Evolutionary conservation across 805 yeast species (phyloP).

Genomic region (Teunomyces panamensis): DNA sequence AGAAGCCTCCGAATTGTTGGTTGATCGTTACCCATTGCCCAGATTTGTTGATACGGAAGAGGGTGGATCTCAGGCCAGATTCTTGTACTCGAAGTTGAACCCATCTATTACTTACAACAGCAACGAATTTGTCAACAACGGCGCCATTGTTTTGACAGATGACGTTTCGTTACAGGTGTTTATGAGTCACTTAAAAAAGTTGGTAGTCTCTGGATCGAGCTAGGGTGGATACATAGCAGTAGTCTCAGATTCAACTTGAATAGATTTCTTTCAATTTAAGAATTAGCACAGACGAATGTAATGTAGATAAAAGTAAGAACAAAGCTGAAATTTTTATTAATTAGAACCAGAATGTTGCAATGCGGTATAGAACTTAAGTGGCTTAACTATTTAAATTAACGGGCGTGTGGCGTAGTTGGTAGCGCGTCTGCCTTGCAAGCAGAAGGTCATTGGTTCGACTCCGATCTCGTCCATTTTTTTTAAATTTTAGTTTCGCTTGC

Average conservation of each 20-base stretch:
- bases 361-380: too few species aligned
- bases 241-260: neutral
- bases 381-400: neutral
- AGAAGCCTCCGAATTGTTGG: constrained; percentile 88
- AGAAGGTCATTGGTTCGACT: constrained; percentile 76
- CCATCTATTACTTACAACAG: constrained; percentile 85
- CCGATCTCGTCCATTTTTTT: constrained; percentile 65
- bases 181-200: constrained; percentile 90
- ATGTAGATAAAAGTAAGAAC: neutral
- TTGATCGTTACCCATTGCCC: constrained; percentile 96
- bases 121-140: constrained; percentile 46
- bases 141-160: constrained; percentile 90
- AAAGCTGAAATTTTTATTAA: too few species aligned
- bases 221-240: constrained; percentile 10
- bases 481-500: neutral
- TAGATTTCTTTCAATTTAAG: neutral
- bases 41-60: constrained; percentile 96
- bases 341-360: too few species aligned
- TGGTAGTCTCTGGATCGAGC: constrained; percentile 61
- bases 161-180: constrained; percentile 94
- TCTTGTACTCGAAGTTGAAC: constrained; percentile 89
- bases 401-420: constrained; percentile 86
- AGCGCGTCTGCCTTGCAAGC: constrained; percentile 81
- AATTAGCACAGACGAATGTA: neutral
- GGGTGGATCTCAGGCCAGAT: constrained; percentile 98